phyloP scores from a whole-genome alignment of 352 stramenopile genomes.

The Phytophthora sp. region DNA sequence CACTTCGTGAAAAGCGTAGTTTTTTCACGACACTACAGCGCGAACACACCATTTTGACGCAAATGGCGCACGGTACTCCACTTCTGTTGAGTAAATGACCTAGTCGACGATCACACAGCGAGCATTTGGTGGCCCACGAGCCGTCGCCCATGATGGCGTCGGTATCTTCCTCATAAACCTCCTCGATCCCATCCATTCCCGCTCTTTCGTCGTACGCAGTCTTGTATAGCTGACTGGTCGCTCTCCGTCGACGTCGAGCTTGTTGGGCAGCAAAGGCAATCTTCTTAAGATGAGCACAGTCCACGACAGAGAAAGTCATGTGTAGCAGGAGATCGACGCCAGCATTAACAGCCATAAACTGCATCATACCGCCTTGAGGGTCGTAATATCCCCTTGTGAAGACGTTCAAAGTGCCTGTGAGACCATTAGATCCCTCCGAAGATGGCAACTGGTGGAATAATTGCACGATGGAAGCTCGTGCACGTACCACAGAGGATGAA shows the following conservation, averaged over 20 bases:
- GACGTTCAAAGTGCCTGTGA: constrained; percentile 46
- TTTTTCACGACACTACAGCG: constrained; percentile 62
- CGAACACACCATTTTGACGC: constrained; percentile 45
- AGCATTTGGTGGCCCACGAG: constrained; percentile 36
- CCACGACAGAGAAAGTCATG: constrained; percentile 42
- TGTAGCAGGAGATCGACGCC: constrained; percentile 50
- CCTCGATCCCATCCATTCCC: constrained; percentile 43
- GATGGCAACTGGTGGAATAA: constrained; percentile 50
- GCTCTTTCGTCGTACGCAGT: constrained; percentile 16
- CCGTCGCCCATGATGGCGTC: constrained; percentile 6
- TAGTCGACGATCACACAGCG: constrained; percentile 45
- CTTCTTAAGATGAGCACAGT: constrained; percentile 69
- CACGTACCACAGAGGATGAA: constrained; percentile 50
- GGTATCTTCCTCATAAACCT: constrained; percentile 35
- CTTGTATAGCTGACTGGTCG: constrained; percentile 27
- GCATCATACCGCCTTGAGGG: constrained; percentile 56
- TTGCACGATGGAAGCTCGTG: constrained; percentile 49
- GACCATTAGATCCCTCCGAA: constrained; percentile 8
- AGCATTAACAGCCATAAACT: constrained; percentile 51
- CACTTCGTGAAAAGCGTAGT: constrained; percentile 42
- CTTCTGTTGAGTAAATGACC: constrained; percentile 43
- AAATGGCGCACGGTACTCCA: constrained; percentile 40
- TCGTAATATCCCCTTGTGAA: constrained; percentile 68
- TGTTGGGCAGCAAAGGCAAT: constrained; percentile 58
- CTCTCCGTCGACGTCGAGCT: constrained; percentile 37